A percentile compares a stretch with the other conserved stretches of the same genome.
These are phyloP conservation scores for Aquanectria penicillioides DNA, from an alignment of 2,329 filamentous ascomycete genomes.

Conservation along the genomic window DNA sequence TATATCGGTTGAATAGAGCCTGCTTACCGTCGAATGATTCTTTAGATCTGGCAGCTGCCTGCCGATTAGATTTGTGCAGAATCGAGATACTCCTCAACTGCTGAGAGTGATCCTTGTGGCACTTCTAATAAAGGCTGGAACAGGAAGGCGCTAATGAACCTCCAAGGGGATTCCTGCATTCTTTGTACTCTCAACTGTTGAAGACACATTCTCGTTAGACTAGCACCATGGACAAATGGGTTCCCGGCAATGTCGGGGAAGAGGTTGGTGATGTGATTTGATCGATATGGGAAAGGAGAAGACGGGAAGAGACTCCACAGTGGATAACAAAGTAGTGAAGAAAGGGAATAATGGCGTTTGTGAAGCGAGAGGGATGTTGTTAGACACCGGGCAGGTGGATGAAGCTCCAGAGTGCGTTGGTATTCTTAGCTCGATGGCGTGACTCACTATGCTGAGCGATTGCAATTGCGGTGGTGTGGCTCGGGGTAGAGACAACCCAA, in stretches of 20 bases:
- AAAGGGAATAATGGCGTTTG: not conserved
- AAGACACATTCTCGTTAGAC: not conserved
- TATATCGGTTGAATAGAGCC: not conserved
- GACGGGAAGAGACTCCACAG: not conserved
- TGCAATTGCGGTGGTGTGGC: conserved; percentile 21
- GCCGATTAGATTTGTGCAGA: not conserved
- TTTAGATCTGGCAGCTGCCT: not conserved
- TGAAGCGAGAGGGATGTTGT: not conserved
- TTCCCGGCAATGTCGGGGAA: not conserved
- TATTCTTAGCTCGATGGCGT: conserved; percentile 28
- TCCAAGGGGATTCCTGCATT: not conserved
- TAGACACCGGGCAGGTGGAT: conserved; percentile 50
- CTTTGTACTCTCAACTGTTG: conserved; percentile 3
- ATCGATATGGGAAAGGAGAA: not conserved
- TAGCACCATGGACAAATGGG: not conserved
- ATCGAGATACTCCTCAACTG: not conserved
- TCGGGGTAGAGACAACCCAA: conserved; percentile 43
- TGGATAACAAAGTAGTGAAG: conserved; percentile 1
- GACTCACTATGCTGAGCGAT: conserved; percentile 30
- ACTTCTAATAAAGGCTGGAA: conserved; percentile 27
- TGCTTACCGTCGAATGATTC: not conserved
- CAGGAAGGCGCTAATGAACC: conserved; percentile 10
- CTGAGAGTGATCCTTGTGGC: conserved; percentile 12
- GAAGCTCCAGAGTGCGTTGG: conserved; percentile 48
- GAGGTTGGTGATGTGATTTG: not conserved